These are phyloP conservation scores for Agapanthus africanus DNA, from an alignment of 106 monocot genomes.

Conservation along the genomic window DNA sequence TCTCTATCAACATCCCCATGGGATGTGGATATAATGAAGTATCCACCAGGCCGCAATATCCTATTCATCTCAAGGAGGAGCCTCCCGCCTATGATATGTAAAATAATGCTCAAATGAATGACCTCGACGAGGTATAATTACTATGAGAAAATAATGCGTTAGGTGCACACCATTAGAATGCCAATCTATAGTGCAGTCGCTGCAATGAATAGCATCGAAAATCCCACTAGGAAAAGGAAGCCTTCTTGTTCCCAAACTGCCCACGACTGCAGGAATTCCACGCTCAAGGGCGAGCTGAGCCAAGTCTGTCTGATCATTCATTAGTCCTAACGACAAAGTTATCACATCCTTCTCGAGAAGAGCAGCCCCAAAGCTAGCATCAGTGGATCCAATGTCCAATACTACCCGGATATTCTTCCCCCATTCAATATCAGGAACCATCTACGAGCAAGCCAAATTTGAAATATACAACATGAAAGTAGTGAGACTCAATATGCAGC, in stretches of 20 bases:
- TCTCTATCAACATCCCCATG: conserved; percentile 79
- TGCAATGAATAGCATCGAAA: conserved; percentile 91
- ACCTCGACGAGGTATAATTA: neutral
- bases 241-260: conserved; percentile 52
- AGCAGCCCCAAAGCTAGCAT: conserved; percentile 48
- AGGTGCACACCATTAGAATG: conserved; percentile 63
- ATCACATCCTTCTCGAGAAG: conserved; percentile 68
- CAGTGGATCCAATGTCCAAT: conserved; percentile 65
- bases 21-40: conserved; percentile 63
- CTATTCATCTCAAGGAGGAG: conserved; percentile 91
- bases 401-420: conserved; percentile 83
- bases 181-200: conserved; percentile 76
- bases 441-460: conserved; percentile 35
- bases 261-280: conserved; percentile 74
- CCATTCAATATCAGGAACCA: conserved; percentile 89
- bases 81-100: conserved; percentile 57
- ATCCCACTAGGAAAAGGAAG: conserved; percentile 85
- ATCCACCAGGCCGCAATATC: conserved; percentile 87
- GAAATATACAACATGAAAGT: too few relatives aligned
- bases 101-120: neutral
- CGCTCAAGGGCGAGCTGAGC: conserved; percentile 82
- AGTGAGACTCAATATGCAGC: too few relatives aligned
- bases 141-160: conserved; percentile 2
- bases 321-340: conserved; percentile 63
- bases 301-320: conserved; percentile 68